Percentiles rank a stretch among this genome's conserved stretches.
Evolutionary conservation across 2,329 filamentous ascomycete genomes (phyloP).

Genomic region (Alternaria infectoria): DNA sequence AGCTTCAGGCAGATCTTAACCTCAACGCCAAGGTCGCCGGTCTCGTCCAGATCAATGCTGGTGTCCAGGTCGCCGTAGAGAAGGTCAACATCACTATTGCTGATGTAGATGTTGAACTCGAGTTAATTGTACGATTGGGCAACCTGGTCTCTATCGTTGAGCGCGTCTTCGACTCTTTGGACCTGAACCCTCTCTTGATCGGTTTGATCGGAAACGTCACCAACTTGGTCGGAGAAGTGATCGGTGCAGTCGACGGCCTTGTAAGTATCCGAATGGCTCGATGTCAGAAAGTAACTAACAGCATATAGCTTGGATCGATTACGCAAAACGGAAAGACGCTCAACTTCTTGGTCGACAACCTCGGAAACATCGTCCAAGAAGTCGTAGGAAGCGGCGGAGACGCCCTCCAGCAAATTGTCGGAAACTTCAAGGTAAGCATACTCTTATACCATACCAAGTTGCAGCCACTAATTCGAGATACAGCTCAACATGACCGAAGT

Average conservation of each 20-base stretch:
- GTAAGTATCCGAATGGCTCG: constrained; percentile 10
- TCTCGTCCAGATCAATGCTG: constrained; percentile 61
- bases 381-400: constrained; percentile 56
- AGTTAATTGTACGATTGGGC: constrained; percentile 65
- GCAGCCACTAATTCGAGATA: background rate
- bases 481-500: constrained; percentile 63
- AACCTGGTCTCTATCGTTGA: constrained; percentile 68
- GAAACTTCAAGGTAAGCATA: constrained; percentile 55
- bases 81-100: constrained; percentile 67
- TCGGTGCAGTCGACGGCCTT: constrained; percentile 65
- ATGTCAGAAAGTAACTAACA: background rate
- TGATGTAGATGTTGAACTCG: constrained; percentile 65
- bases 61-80: constrained; percentile 54
- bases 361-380: constrained; percentile 68
- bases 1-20: constrained; percentile 65
- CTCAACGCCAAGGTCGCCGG: constrained; percentile 66
- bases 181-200: constrained; percentile 67
- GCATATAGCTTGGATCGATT: constrained; percentile 58
- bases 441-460: background rate
- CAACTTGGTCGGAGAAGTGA: constrained; percentile 59
- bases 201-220: constrained; percentile 62
- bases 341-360: constrained; percentile 65
- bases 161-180: constrained; percentile 64
- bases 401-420: constrained; percentile 61
- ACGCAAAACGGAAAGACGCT: constrained; percentile 62